phyloP scores from a whole-genome alignment of 2,329 filamentous ascomycete species.

The Colletotrichum filicis region DNA sequence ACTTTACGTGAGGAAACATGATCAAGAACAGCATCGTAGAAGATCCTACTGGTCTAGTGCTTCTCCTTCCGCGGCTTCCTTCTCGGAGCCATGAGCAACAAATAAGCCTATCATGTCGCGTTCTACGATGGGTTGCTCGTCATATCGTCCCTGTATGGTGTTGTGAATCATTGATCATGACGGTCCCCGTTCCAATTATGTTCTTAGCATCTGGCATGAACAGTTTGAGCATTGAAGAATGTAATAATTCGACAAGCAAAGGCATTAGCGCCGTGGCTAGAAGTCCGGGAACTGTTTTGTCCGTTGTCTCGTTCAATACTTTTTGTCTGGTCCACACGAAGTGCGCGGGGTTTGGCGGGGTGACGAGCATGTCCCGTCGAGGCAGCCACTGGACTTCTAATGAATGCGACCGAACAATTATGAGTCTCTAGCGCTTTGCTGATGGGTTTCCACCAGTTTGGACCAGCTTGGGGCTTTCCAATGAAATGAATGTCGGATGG shows the following conservation, averaged over 20 bases:
- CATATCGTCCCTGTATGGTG: conserved; percentile 43
- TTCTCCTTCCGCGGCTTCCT: conserved; percentile 52
- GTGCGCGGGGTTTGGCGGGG: no score
- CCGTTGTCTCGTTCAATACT: conserved; percentile 43
- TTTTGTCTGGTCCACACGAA: no score
- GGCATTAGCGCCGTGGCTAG: conserved; percentile 55
- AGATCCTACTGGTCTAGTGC: conserved; percentile 59
- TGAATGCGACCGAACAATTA: neutral
- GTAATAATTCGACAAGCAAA: conserved; percentile 51
- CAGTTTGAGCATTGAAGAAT: conserved; percentile 51
- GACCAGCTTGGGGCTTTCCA: no score
- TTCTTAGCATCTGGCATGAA: conserved; percentile 45
- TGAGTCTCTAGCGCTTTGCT: no score
- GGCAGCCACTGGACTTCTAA: no score
- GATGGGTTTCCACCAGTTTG: neutral
- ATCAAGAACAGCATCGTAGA: conserved; percentile 63
- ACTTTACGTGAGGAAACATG: conserved; percentile 54
- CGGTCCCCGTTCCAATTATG: conserved; percentile 43
- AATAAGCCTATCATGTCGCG: conserved; percentile 51
- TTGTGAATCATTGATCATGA: conserved; percentile 45
- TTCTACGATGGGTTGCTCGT: conserved; percentile 39
- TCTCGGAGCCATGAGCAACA: conserved; percentile 47
- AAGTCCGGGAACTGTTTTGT: conserved; percentile 53
- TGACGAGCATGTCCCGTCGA: no score
- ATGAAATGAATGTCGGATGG: no score